A percentile compares a stretch with the other conserved stretches of the same genome.
phyloP scores from a whole-genome alignment of 306 rosid genomes.

The Herpetospermum pedunculosum region DNA sequence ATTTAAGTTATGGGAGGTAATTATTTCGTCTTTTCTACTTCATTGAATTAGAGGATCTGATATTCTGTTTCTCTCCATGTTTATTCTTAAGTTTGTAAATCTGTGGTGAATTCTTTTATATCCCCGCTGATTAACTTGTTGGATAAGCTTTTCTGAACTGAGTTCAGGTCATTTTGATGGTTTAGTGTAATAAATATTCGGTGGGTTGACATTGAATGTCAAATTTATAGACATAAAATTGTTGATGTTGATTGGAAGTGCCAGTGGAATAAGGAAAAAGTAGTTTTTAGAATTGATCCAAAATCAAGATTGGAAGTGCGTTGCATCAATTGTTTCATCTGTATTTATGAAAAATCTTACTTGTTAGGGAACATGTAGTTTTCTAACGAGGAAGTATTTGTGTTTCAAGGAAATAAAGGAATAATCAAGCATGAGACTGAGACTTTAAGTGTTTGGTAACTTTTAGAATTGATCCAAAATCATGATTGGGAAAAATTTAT shows the following conservation, averaged over 20 bases:
- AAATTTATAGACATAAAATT: not conserved
- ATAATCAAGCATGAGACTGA: not conserved
- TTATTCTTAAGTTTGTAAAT: not conserved
- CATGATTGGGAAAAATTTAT: not conserved
- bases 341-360: not conserved
- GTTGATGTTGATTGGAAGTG: not conserved
- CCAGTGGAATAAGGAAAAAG: not conserved
- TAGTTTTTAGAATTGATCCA: no score
- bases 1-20: constrained; percentile 96
- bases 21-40: constrained; percentile 4
- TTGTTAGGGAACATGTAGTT: not conserved
- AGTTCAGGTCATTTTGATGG: not conserved
- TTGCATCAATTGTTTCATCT: no score
- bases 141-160: not conserved
- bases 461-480: not conserved
- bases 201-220: not conserved
- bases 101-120: not conserved
- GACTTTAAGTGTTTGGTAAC: no score
- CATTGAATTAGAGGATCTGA: not conserved
- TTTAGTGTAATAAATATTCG: not conserved
- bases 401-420: no score
- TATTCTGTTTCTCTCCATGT: not conserved
- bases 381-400: not conserved
- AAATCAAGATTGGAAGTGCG: no score
- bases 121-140: not conserved